A percentile compares a stretch with the other conserved stretches of the same genome.
These are phyloP conservation scores for Claviceps arundinis DNA, from an alignment of 2,329 filamentous ascomycete genomes.

Conservation along the genomic window DNA sequence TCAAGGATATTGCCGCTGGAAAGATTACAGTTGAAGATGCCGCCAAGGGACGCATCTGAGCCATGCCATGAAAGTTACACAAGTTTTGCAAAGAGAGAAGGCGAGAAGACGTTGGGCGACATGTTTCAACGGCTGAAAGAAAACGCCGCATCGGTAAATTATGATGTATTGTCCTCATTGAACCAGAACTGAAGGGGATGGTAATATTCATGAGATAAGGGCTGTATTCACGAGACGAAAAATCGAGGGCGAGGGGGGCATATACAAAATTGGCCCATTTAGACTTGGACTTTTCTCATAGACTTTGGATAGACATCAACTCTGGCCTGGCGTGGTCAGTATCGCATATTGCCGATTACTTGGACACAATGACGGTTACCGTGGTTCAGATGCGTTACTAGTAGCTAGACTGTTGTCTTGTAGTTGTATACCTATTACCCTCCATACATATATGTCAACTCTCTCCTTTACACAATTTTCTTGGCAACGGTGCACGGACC, in stretches of 20 bases:
- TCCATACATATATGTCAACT: too few species aligned
- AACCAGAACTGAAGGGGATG: too few species aligned
- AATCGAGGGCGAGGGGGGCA: neutral
- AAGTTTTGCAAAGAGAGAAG: too few species aligned
- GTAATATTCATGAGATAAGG: neutral
- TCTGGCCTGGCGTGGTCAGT: neutral
- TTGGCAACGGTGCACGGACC: too few species aligned
- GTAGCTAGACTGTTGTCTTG: too few species aligned
- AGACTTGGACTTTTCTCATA: constrained; percentile 2
- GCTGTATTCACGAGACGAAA: neutral
- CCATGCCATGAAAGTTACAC: neutral
- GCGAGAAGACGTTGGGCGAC: too few species aligned
- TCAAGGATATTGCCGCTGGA: constrained; percentile 64
- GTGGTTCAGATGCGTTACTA: too few species aligned
- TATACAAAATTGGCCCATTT: neutral
- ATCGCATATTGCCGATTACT: too few species aligned
- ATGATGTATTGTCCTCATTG: too few species aligned
- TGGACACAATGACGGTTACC: neutral
- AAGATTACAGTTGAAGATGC: constrained; percentile 58
- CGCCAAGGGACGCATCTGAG: constrained; percentile 35
- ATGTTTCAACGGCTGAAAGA: neutral
- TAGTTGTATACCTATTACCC: too few species aligned
- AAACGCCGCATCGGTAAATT: neutral
- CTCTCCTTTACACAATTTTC: too few species aligned
- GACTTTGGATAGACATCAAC: constrained; percentile 2